A percentile compares a stretch with the other conserved stretches of the same genome.
phyloP scores from a whole-genome alignment of 2,329 filamentous ascomycete genomes.

The Trichoderma sp. region DNA sequence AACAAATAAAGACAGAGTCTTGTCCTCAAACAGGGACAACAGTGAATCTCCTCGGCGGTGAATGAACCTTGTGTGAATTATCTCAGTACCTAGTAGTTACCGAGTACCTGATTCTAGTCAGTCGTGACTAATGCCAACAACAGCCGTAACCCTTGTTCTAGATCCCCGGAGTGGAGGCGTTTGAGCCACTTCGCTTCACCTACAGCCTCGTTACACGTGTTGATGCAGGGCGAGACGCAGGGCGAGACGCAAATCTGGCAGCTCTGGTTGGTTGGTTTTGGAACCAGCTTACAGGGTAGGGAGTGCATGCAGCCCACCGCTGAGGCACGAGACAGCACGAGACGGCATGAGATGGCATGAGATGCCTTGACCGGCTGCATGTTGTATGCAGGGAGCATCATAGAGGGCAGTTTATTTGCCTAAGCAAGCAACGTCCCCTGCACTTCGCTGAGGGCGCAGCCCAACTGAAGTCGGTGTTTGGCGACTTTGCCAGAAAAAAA shows the following conservation, averaged over 20 bases:
- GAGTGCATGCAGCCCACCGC: not conserved
- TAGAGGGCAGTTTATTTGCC: not conserved
- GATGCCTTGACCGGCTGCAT: slow-evolving; percentile 11
- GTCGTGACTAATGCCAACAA: no score
- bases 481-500: not conserved
- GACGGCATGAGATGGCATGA: no score
- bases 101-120: no score
- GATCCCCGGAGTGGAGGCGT: not conserved
- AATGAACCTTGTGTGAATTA: no score
- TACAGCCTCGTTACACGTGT: slow-evolving; percentile 14
- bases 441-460: not conserved
- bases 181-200: not conserved
- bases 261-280: slow-evolving; percentile 1
- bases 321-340: slow-evolving; percentile 11
- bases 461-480: not conserved
- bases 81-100: no score
- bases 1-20: no score
- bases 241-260: not conserved
- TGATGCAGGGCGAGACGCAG: slow-evolving; percentile 16
- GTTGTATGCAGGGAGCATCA: not conserved
- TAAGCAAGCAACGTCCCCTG: not conserved
- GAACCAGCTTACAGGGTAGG: not conserved
- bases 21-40: no score
- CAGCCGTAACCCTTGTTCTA: no score
- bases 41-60: no score